Evolutionary conservation across 257 asterid genomes (phyloP).

Genomic region (Ballota nigra): DNA sequence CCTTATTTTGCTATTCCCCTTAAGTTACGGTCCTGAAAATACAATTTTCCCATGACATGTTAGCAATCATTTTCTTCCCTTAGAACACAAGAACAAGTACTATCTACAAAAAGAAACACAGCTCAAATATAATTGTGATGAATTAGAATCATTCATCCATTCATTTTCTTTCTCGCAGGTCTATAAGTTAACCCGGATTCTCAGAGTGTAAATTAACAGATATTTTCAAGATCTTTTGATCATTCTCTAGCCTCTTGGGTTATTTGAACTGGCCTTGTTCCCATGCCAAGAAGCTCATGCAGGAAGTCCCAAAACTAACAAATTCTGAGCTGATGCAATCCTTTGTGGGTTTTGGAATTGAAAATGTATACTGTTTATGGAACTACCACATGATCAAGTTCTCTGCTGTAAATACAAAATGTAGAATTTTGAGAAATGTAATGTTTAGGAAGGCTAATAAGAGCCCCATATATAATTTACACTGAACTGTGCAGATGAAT

Average conservation of each 20-base stretch:
- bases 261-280: background rate
- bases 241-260: slow-evolving; percentile 2
- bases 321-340: slow-evolving; percentile 4
- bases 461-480: background rate
- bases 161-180: slow-evolving; percentile 50
- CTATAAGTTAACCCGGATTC: slow-evolving; percentile 63
- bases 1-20: too few relatives aligned
- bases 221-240: background rate
- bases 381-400: background rate
- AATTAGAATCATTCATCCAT: background rate
- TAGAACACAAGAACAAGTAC: background rate
- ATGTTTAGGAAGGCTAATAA: too few relatives aligned
- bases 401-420: slow-evolving; percentile 16
- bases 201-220: slow-evolving; percentile 32
- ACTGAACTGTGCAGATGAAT: background rate
- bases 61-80: slow-evolving; percentile 12
- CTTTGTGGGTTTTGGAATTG: background rate
- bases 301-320: background rate
- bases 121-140: background rate
- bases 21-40: too few relatives aligned
- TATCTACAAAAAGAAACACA: background rate
- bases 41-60: too few relatives aligned
- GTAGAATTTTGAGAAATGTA: background rate
- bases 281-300: slow-evolving; percentile 15
- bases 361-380: background rate